Percentiles rank a stretch among this genome's conserved stretches.
Evolutionary conservation across 495 filamentous ascomycete genomes (phyloP).

Genomic region (Aspergillus steynii): DNA sequence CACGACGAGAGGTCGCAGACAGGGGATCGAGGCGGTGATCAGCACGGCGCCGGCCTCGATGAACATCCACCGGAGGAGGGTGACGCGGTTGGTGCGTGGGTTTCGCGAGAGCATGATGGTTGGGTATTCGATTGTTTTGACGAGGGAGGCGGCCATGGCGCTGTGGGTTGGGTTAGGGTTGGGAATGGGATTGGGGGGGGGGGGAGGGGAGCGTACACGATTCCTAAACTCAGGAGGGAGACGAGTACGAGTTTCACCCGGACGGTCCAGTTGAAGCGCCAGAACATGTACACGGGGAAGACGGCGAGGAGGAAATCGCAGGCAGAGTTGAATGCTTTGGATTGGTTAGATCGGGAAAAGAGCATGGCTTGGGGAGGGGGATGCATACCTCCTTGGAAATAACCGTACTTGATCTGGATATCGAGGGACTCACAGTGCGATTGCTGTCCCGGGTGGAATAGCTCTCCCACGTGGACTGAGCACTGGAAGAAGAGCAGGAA

Average conservation of each 20-base stretch:
- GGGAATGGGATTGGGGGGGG: neutral
- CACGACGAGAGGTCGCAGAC: neutral
- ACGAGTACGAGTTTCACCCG: slow-evolving; percentile 6
- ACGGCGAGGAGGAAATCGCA: slow-evolving; percentile 9
- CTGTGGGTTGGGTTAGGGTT: neutral
- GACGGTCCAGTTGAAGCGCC: slow-evolving; percentile 9
- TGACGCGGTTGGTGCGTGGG: slow-evolving; percentile 11
- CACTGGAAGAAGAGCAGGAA: slow-evolving; percentile 7
- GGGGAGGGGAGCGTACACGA: slow-evolving; percentile 2
- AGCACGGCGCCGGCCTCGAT: slow-evolving; percentile 5
- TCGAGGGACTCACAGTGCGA: neutral
- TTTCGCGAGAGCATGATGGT: slow-evolving; percentile 1
- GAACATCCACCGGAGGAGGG: slow-evolving; percentile 9
- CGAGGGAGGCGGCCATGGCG: slow-evolving; percentile 11
- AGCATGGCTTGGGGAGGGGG: too few relatives aligned
- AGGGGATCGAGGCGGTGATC: slow-evolving; percentile 2
- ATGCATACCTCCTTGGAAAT: slow-evolving; percentile 6
- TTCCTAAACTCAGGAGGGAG: slow-evolving; percentile 7
- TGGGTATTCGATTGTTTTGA: slow-evolving; percentile 13
- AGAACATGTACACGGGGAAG: slow-evolving; percentile 8
- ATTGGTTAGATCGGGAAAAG: too few relatives aligned
- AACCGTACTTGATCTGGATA: slow-evolving; percentile 7
- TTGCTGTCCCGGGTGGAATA: neutral
- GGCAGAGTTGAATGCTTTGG: slow-evolving; percentile 8
- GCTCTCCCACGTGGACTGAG: neutral